phyloP scores from a whole-genome alignment of 108 stramenopile genomes.

The Cylindrotheca closterium region DNA sequence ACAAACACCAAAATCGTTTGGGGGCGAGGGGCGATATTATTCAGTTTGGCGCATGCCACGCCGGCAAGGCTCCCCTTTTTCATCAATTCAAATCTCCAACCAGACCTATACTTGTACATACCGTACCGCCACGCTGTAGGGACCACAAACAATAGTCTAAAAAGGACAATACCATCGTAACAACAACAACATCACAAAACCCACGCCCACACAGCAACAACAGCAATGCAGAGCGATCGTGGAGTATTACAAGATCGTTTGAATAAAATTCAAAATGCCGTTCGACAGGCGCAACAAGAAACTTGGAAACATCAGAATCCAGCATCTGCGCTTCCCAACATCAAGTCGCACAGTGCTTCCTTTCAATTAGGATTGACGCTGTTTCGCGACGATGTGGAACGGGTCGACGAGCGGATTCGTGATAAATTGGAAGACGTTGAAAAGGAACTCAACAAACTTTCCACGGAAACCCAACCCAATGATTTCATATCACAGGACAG shows the following conservation, averaged over 20 bases:
- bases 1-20: no score
- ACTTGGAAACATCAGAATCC: constrained; percentile 28
- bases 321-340: constrained; percentile 13
- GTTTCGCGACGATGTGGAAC: constrained; percentile 40
- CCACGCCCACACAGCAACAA: no score
- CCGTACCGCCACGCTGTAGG: no score
- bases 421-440: constrained; percentile 47
- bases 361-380: constrained; percentile 61
- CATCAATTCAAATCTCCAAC: no score
- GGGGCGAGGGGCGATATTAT: no score
- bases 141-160: no score
- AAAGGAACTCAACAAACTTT: constrained; percentile 28
- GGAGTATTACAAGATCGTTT: constrained; percentile 26
- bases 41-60: no score
- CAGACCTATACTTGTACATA: no score
- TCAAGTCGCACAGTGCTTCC: constrained; percentile 29
- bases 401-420: constrained; percentile 30
- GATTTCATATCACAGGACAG: no score
- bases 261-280: constrained; percentile 25
- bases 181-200: no score
- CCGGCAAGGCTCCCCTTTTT: no score
- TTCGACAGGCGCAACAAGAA: constrained; percentile 46
- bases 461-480: not conserved
- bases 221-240: not conserved
- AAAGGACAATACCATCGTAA: no score